Evolutionary conservation across 2,329 filamentous ascomycete species (phyloP), one percentile per base, ranked within the genome.

Genomic region (Ophiocordyceps camponoti-leonardi): DNA sequence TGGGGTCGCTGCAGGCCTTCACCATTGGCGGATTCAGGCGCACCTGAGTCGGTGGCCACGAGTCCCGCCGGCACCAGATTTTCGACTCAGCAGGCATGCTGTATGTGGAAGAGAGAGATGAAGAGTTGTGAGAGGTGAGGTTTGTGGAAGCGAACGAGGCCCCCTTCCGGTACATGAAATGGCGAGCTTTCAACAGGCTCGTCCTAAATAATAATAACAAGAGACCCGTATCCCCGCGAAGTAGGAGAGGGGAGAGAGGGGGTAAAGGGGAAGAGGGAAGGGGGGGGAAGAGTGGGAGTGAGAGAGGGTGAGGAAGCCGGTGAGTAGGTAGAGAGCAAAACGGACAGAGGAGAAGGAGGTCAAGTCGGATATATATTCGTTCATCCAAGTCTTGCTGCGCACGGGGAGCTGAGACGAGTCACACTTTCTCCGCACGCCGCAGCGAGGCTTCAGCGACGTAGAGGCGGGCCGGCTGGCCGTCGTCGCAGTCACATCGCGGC

Each of bases 21-120:
- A 67, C 63, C 22, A 64, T 52, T 44, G 63, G 61, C 14, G 65
- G 66, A 42, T 62, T 62, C 23, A 73, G 61, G 41, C 63, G 66
- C 49, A 72, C 59, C 51, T 68, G 68, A n/a, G 68, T 69, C 2
- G 71, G 67, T 18, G 71, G 67, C 70, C 69, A 76, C 16, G 69
- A 70, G 52, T 69, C 69, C 49, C 65, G 61, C 47, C 58, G 62
- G 47, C 60, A 59, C 48, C 54, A 54, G 45, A 60, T 53, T 22
- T 53, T 46, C 18, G 57, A 54, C 11, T 58, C 53, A 31, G 58
- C 53, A 46, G 64, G 57, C 67, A 69, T 68, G 46, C 35, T 51
- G 46, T 42, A 10, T 48, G 39, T 35, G 19, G n/a, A 16, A 12
- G 23, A 13, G n/a, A 19, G 14, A 28, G 26, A 28, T 28, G 26